Percentiles rank a stretch among this genome's conserved stretches.
Evolutionary conservation across 139 green algal genomes (phyloP).

Genomic region (Bryopsis sp.): DNA sequence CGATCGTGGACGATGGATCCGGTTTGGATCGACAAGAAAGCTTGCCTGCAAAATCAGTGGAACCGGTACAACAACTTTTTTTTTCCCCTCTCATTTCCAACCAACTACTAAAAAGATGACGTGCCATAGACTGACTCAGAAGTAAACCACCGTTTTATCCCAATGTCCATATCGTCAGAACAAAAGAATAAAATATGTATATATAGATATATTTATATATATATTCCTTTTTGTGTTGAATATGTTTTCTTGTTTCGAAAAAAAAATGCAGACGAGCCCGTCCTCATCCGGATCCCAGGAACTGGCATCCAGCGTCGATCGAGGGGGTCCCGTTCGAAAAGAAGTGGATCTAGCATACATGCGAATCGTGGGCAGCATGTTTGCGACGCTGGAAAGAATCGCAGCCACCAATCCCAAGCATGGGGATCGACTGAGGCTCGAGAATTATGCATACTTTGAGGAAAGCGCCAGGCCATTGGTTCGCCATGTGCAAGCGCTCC

Average conservation of each 20-base stretch:
- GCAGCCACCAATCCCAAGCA: constrained; percentile 36
- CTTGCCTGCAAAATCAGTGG: too few species aligned
- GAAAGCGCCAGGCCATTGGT: constrained; percentile 27
- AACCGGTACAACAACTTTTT: too few species aligned
- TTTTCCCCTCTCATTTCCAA: too few species aligned
- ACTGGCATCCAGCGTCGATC: not conserved
- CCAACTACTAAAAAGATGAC: too few species aligned
- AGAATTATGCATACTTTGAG: constrained; percentile 40
- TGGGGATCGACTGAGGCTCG: constrained; percentile 29
- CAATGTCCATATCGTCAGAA: too few species aligned
- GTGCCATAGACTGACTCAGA: too few species aligned
- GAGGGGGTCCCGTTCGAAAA: constrained; percentile 1
- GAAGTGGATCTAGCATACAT: constrained; percentile 16
- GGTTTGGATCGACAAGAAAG: not conserved
- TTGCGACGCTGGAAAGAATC: constrained; percentile 7
- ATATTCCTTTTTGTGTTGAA: too few species aligned
- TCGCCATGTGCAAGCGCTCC: constrained; percentile 18
- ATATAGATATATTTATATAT: too few species aligned
- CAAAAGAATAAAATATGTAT: too few species aligned
- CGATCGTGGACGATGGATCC: not conserved
- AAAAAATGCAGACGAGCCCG: not conserved
- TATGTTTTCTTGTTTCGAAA: constrained; percentile 25
- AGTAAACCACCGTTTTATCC: too few species aligned
- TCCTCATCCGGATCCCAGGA: not conserved
- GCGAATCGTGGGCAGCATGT: constrained; percentile 11